phyloP scores from a whole-genome alignment of 352 stramenopile species.

The Pythium rhizo-oryzae region DNA sequence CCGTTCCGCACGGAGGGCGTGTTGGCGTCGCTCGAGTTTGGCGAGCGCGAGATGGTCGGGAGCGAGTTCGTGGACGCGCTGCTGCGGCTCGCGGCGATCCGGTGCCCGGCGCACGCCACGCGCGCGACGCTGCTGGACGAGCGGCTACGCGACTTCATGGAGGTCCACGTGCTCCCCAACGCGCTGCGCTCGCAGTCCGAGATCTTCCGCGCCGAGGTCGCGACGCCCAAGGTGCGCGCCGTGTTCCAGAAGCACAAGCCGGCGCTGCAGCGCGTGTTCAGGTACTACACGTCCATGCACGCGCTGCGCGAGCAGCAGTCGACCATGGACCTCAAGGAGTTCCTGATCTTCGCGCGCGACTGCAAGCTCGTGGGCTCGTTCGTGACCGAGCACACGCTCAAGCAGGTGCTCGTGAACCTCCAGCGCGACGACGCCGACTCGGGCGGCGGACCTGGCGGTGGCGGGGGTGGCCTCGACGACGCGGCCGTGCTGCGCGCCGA shows the following conservation, averaged over 20 bases:
- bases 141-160: constrained; percentile 70
- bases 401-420: constrained; percentile 75
- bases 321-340: constrained; percentile 64
- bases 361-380: constrained; percentile 80
- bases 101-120: constrained; percentile 35
- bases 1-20: constrained; percentile 9
- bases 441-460: not conserved
- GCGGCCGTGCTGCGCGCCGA: constrained; percentile 43
- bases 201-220: constrained; percentile 75
- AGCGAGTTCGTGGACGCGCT: constrained; percentile 72
- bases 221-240: constrained; percentile 62
- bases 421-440: constrained; percentile 49
- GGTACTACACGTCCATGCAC: constrained; percentile 84
- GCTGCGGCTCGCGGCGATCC: constrained; percentile 55
- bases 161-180: constrained; percentile 65
- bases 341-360: constrained; percentile 65
- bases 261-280: constrained; percentile 71
- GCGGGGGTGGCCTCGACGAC: constrained; percentile 2
- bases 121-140: constrained; percentile 38
- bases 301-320: constrained; percentile 72
- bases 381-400: constrained; percentile 77
- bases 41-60: constrained; percentile 53
- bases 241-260: constrained; percentile 79
- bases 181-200: constrained; percentile 72
- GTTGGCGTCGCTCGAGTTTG: constrained; percentile 17